Base-by-base conservation (phyloP, 495 filamentous ascomycete species). In the Neurospora sp. region DNA sequence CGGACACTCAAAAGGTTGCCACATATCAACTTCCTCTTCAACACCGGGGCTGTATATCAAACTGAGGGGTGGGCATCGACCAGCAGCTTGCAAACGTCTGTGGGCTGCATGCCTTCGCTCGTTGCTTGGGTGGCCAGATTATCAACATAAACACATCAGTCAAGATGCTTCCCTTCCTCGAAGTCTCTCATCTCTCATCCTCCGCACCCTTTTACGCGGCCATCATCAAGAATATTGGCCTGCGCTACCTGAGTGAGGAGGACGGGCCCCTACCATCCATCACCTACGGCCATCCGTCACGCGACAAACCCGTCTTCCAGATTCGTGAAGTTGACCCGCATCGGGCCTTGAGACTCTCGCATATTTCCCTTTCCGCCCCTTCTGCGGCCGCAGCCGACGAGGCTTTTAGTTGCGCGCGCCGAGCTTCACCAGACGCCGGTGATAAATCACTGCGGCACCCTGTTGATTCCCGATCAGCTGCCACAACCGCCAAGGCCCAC, bases 191-290 rank as follows among this genome's bases (percentile, higher is more conserved):
- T 79, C 90, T 96, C 46, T 89, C 93, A 9, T 90, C 89, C 23
- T 91, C 93, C 9, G 90, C 89, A 60, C 95, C 92, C 2, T 95
- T 95, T 84, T 97, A 92, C 81, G 87, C 94, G 5, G 87, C 91
- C 74, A 87, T 93, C 76, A 84, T 91, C 66, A 90, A 92, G 74
- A 92, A 93, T 0, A 84, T 96, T 23, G 92, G 92, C 27, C 90
- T 96, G 72, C 87, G 87, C 70, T 96, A 89, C 80, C 86, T 94
- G 23, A 82, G 79, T 9, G 78, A 79, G 12, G 81, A 82, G 20
- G 76, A 81, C 73, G 79, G 81, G 14, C 78, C 80, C 69, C 79
- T 79, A 41, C 76, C 82, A 12, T 79, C 79, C 12, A 74, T 80
- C 44, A 76, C 75, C 16, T 84, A 76, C 74, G 83, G 83, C 23